These are phyloP conservation scores for Chamaecrista fasciculata DNA, from an alignment of 306 rosid species.

Conservation along the genomic window DNA sequence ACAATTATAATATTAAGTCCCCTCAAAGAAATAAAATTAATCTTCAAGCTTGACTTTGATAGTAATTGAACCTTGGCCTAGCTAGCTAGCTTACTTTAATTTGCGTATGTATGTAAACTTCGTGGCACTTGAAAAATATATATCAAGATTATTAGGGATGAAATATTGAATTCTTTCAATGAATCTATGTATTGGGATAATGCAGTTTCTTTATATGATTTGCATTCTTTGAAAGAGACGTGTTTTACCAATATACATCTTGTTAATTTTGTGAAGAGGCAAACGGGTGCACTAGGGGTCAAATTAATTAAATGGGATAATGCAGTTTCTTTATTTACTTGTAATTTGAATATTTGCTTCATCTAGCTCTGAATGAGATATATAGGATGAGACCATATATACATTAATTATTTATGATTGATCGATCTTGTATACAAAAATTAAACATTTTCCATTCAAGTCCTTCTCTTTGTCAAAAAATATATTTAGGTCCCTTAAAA, in stretches of 20 bases:
- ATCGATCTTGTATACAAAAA: too few species aligned
- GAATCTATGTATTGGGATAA: not conserved
- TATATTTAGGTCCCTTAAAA: too few species aligned
- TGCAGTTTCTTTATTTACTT: too few species aligned
- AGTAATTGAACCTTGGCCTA: constrained; percentile 26
- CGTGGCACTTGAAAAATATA: constrained; percentile 10
- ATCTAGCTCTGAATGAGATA: too few species aligned
- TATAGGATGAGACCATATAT: too few species aligned
- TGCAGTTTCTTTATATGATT: not conserved
- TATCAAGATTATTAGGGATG: not conserved
- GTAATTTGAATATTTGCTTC: too few species aligned
- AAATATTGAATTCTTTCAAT: constrained; percentile 23
- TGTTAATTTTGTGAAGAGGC: not conserved
- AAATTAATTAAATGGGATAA: too few species aligned
- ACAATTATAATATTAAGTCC: not conserved
- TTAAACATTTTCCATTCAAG: too few species aligned
- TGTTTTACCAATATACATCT: not conserved
- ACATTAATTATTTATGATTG: too few species aligned
- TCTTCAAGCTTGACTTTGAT: constrained; percentile 7
- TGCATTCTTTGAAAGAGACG: constrained; percentile 16
- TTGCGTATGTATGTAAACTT: constrained; percentile 26
- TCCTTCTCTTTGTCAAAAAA: too few species aligned
- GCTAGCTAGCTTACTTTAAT: too few species aligned
- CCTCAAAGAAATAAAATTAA: too few species aligned
- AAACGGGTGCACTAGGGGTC: not conserved